Percentiles rank a stretch among this genome's conserved stretches.
Conservation (phyloP, 1,284 basidiomycete genomes). For the Leccinum pachyderme region DNA sequence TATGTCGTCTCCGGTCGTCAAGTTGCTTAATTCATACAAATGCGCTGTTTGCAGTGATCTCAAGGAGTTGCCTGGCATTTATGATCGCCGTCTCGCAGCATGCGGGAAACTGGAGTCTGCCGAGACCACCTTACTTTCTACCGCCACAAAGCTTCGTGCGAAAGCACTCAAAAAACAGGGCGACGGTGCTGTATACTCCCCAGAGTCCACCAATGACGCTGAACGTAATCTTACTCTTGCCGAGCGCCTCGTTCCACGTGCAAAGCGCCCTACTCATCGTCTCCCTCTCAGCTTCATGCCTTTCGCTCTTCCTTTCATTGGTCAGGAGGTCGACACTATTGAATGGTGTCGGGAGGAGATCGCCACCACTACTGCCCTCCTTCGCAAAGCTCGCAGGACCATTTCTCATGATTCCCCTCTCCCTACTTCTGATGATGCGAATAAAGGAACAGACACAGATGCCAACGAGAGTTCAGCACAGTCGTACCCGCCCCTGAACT, state of each 20-base stretch:
- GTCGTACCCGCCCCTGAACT: constrained; percentile 72
- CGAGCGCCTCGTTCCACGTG: constrained; percentile 61
- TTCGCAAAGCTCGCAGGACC: constrained; percentile 49
- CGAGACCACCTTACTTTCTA: constrained; percentile 73
- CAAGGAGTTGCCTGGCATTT: constrained; percentile 80
- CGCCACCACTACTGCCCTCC: constrained; percentile 45
- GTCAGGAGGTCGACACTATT: constrained; percentile 89
- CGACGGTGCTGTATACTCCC: constrained; percentile 14
- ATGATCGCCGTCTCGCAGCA: constrained; percentile 75
- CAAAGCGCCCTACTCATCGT: constrained; percentile 79
- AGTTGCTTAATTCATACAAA: background rate
- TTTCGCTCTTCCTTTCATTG: constrained; percentile 62
- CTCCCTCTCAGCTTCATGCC: constrained; percentile 57
- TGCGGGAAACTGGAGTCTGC: constrained; percentile 82
- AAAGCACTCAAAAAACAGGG: constrained; percentile 45
- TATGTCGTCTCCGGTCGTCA: constrained; percentile 19
- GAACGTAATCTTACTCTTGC: constrained; percentile 47
- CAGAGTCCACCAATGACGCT: constrained; percentile 33
- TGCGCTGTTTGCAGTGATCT: constrained; percentile 48
- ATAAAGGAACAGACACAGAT: constrained; percentile 15
- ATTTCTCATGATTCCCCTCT: constrained; percentile 25
- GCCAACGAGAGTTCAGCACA: constrained; percentile 29
- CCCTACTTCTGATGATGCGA: constrained; percentile 13
- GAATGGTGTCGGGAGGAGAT: constrained; percentile 85
- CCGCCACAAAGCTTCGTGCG: constrained; percentile 64